phyloP scores from a whole-genome alignment of 345 rosid species.

The Aethionema arabicum region DNA sequence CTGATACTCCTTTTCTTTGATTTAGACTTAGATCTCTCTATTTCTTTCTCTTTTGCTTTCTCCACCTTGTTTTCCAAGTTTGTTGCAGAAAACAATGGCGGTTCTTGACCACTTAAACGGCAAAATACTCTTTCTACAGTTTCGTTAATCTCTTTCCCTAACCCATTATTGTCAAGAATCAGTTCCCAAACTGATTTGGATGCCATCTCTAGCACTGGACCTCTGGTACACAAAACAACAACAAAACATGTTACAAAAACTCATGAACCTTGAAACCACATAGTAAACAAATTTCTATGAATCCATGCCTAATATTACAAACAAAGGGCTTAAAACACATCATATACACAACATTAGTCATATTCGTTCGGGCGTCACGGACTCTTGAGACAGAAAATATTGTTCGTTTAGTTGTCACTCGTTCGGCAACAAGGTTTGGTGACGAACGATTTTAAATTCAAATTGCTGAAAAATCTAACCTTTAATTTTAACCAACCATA shows the following conservation, averaged over 20 bases:
- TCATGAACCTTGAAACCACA: too few species aligned
- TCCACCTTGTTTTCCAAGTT: slow-evolving; percentile 38
- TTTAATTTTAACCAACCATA: too few species aligned
- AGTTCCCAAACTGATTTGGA: slow-evolving; percentile 85
- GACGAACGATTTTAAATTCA: too few species aligned
- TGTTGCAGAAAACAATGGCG: slow-evolving; percentile 53
- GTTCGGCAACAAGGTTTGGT: too few species aligned
- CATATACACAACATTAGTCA: too few species aligned
- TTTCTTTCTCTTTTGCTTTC: background rate
- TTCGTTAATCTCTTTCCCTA: slow-evolving; percentile 54
- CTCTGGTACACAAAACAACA: slow-evolving; percentile 33
- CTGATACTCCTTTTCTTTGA: background rate
- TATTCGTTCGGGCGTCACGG: too few species aligned
- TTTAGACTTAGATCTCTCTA: too few species aligned
- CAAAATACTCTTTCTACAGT: slow-evolving; percentile 60
- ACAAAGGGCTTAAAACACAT: background rate
- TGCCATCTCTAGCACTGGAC: slow-evolving; percentile 78
- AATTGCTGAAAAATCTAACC: too few species aligned
- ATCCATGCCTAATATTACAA: background rate
- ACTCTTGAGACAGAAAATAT: too few species aligned
- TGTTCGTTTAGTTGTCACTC: too few species aligned
- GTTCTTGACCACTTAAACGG: slow-evolving; percentile 61
- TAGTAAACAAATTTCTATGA: background rate
- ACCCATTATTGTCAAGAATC: slow-evolving; percentile 59
- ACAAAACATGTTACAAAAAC: background rate